Base-by-base conservation (phyloP, 139 green algal genomes). In the Closterium sp. region DNA sequence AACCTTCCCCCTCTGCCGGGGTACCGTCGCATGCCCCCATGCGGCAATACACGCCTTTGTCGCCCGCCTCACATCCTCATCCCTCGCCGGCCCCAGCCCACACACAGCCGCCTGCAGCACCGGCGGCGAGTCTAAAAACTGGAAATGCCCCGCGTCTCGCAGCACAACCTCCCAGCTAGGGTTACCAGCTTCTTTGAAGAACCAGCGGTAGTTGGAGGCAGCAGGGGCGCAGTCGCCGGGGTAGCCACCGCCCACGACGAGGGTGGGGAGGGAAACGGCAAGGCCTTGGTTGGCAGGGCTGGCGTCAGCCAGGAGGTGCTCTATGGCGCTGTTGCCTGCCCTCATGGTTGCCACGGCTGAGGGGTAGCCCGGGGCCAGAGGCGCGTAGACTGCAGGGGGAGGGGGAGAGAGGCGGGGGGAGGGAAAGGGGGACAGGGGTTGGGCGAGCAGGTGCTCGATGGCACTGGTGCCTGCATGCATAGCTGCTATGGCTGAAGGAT, bases 101-200 rank as follows among this genome's bases (percentile, higher is more conserved):
- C 88, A 90, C 11, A 90, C 11, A 84, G 28, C 88, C 88, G 70
- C 27, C 88, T 90, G 29, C 29, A 90, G 10, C 62, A 90, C 70
- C 11, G 88, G 88, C 27, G 88, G 10, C 70, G n/a, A 31, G 70
- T 90, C 88, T 28, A 90, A 31, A 85, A 90, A 90, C 70, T 90
- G 88, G 29, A 90, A 31, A 85, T 90, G 88, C n/a, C 38, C 88
- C 29, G 88, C 88, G 62, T 90, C 88, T 29, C 62, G 88, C n/a
- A 90, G 88, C 30, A 90, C 88, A 13, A 90, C 29, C 28, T 90
- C 88, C 88, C 88, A 90, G 27, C 38, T 86, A 4, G 88, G 88
- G 38, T 50, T 62, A 21, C 38, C n/a, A 13, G 88, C 88, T 21
- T 50, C 88, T 86, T 62, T 50, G 21, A 31, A 90, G 70, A 90